phyloP scores from a whole-genome alignment of 768 basidiomycete species.

The Amanita pallidorosea region DNA sequence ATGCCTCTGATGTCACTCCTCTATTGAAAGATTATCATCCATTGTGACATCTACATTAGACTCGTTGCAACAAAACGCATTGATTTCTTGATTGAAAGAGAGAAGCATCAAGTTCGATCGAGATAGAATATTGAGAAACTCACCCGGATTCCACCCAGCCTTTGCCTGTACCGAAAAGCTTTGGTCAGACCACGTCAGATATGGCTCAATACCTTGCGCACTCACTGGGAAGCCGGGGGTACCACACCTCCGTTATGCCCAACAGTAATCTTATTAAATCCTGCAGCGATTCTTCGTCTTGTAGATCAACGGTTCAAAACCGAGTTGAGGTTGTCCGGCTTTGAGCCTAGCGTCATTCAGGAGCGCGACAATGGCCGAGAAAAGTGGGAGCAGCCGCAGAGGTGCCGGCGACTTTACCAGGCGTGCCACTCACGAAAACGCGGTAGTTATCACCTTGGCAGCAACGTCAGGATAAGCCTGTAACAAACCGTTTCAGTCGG shows the following conservation, averaged over 20 bases:
- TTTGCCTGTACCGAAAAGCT: slow-evolving; percentile 22
- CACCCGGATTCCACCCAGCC: slow-evolving; percentile 49
- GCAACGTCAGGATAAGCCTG: slow-evolving; percentile 58
- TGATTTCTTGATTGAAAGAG: no score
- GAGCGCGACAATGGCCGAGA: slow-evolving; percentile 50
- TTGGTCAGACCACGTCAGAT: neutral
- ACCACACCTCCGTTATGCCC: slow-evolving; percentile 48
- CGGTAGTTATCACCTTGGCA: slow-evolving; percentile 42
- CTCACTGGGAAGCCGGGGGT: slow-evolving; percentile 52
- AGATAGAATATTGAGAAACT: slow-evolving; percentile 10
- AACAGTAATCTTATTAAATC: slow-evolving; percentile 45
- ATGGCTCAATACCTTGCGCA: slow-evolving; percentile 1
- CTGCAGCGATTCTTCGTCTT: slow-evolving; percentile 18
- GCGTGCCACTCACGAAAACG: slow-evolving; percentile 30
- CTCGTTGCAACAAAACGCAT: no score
- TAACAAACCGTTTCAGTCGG: neutral
- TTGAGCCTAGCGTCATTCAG: slow-evolving; percentile 48
- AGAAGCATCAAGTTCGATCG: neutral
- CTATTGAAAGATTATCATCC: no score
- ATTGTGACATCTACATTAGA: no score
- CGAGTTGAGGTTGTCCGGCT: slow-evolving; percentile 33
- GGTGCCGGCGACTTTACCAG: slow-evolving; percentile 40
- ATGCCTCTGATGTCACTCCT: no score
- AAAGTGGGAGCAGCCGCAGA: slow-evolving; percentile 52
- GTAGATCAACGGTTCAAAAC: slow-evolving; percentile 59